Base-by-base conservation (phyloP, 2,329 filamentous ascomycete species). In the Exserohilum turcica region DNA sequence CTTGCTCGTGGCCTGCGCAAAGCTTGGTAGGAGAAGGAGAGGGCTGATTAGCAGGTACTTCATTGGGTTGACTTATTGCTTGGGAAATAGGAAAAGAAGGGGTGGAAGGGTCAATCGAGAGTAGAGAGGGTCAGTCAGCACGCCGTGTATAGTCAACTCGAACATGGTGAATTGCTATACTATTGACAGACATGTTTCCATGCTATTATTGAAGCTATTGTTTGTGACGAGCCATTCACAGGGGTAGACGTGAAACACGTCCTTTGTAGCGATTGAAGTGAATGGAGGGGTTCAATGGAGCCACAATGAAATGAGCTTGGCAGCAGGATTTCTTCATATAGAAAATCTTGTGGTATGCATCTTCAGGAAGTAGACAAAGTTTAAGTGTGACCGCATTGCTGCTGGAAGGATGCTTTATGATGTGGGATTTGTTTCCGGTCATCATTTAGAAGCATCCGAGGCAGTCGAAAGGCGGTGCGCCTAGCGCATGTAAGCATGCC, bases 1-100 rank as follows among this genome's bases (percentile, higher is more conserved):
- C 5, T 48, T 46, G 31, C 38, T 61, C 19, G 59, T 57, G 13
- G 59, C 43, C n/a, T 49, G 49, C 7, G 51, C 40, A 13, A 64
- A 42, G 4, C 45, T 44, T 21, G 37, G 51, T 10, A 33, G 7
- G 13, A 50, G 35, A 9, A 57, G 21, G 6, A 60, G 18, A 16
- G 38, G 13, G 12, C 3, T 19, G 4, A 15, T 43, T 3, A 39
- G 6, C 39, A 47, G 19, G 3, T n/a, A 7, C 9, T 32, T 52
- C 62, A 64, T 63, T 15, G 27, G 40, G 18, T 24, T 6, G 5
- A 18, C 3, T 15, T n/a, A 5, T 29, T 29, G 16, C 15, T 35
- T 21, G 16, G 6, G 16, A 29, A 15, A n/a, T 2, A 29, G 12
- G 10, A 5, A 12, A 10, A 31, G 15, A 29, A 21, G 2, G 15